A percentile compares a stretch with the other conserved stretches of the same genome.
These are phyloP conservation scores for Fusarium stilboides DNA, from an alignment of 2,329 filamentous ascomycete species.

Conservation along the genomic window DNA sequence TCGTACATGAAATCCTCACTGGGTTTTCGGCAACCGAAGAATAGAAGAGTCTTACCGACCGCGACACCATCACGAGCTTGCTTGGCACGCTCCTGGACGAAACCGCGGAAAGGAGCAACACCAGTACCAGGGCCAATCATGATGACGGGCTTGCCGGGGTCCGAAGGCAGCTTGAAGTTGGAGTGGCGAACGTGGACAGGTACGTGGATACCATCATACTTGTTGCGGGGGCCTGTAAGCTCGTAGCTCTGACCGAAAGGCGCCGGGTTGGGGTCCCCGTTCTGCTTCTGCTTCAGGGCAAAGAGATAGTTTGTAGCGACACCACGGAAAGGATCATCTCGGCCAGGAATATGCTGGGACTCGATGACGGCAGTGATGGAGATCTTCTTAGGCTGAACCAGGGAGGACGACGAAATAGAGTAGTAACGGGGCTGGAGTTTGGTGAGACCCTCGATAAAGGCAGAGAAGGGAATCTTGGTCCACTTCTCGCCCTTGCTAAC, in stretches of 20 bases:
- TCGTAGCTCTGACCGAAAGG: slow-evolving; percentile 89
- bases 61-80: slow-evolving; percentile 84
- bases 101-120: slow-evolving; percentile 95
- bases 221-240: slow-evolving; percentile 91
- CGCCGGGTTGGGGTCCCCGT: slow-evolving; percentile 85
- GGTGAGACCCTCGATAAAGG: slow-evolving; percentile 91
- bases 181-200: slow-evolving; percentile 97
- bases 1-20: slow-evolving; percentile 95
- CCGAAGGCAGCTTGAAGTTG: slow-evolving; percentile 98
- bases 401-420: slow-evolving; percentile 97
- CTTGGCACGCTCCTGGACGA: slow-evolving; percentile 92
- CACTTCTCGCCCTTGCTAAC: slow-evolving; percentile 83
- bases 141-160: slow-evolving; percentile 93
- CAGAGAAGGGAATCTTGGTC: slow-evolving; percentile 90
- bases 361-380: slow-evolving; percentile 97
- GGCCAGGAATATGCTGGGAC: slow-evolving; percentile 81
- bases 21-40: slow-evolving; percentile 92
- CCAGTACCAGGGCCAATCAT: slow-evolving; percentile 97
- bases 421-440: slow-evolving; percentile 99
- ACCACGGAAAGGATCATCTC: slow-evolving; percentile 87
- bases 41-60: slow-evolving; percentile 90
- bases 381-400: slow-evolving; percentile 94
- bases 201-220: slow-evolving; percentile 95
- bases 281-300: slow-evolving; percentile 96
- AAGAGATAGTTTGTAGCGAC: slow-evolving; percentile 97